Percentiles rank a stretch among this genome's conserved stretches.
Conservation (phyloP, 495 filamentous ascomycete genomes). For the Filosporella fistucella region DNA sequence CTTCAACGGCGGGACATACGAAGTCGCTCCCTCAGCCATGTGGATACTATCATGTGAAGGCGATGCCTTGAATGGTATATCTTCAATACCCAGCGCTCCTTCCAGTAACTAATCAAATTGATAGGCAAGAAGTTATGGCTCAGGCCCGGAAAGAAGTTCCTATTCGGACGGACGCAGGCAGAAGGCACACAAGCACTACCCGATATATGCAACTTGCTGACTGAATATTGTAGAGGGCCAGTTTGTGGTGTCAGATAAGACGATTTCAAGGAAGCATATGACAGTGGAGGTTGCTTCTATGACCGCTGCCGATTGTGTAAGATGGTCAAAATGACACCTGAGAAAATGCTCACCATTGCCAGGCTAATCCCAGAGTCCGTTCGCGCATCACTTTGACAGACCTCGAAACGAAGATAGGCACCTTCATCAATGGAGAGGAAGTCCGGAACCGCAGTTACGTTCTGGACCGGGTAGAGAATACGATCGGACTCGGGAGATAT, state of each 20-base stretch:
- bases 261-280: constrained; percentile 87
- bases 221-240: constrained; percentile 45
- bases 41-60: constrained; percentile 56
- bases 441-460: constrained; percentile 52
- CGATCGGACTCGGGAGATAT: constrained; percentile 63
- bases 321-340: constrained; percentile 10
- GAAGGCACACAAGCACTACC: background rate
- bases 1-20: background rate
- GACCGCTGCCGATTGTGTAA: constrained; percentile 64
- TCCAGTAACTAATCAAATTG: constrained; percentile 10
- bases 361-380: constrained; percentile 57
- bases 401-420: constrained; percentile 74
- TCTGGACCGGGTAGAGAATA: constrained; percentile 53
- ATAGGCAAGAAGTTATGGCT: constrained; percentile 80
- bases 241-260: constrained; percentile 61
- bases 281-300: constrained; percentile 67
- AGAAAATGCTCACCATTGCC: constrained; percentile 11
- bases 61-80: constrained; percentile 45
- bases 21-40: constrained; percentile 32
- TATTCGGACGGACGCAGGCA: constrained; percentile 59
- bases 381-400: constrained; percentile 64
- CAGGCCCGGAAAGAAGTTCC: constrained; percentile 73
- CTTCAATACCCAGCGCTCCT: background rate
- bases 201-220: no score
- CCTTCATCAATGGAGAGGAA: constrained; percentile 65